Percentiles rank a stretch among this genome's conserved stretches.
Evolutionary conservation across 257 asterid species (phyloP).

Genomic region (Thymus quinquecostatus): DNA sequence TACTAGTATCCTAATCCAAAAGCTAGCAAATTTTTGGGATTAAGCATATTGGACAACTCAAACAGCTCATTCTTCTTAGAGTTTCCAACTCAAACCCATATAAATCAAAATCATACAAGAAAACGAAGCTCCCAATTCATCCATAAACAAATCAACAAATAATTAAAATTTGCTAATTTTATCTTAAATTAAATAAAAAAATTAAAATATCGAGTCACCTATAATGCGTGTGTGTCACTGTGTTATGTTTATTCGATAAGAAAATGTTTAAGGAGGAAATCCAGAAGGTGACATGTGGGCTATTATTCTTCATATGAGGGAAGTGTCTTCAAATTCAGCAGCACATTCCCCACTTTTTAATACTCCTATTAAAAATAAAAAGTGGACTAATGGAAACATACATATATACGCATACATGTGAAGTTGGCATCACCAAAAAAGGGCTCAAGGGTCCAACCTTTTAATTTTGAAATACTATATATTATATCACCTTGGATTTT

Average conservation of each 20-base stretch:
- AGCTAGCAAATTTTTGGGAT: conserved; percentile 26
- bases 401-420: conserved; percentile 2
- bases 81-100: conserved; percentile 31
- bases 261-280: conserved; percentile 29
- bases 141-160: conserved; percentile 22
- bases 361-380: conserved; percentile 1
- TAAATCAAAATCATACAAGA: conserved; percentile 24
- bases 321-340: conserved; percentile 44
- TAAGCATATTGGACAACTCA: conserved; percentile 38
- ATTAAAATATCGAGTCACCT: too few species aligned
- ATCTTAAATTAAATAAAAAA: background rate
- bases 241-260: too few species aligned
- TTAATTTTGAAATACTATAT: background rate
- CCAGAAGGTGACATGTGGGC: conserved; percentile 42
- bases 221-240: too few species aligned
- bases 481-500: background rate
- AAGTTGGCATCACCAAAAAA: conserved; percentile 32
- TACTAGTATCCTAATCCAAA: background rate
- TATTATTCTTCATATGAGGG: conserved; percentile 38
- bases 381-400: background rate
- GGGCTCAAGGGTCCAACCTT: conserved; percentile 4
- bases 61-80: conserved; percentile 41
- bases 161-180: conserved; percentile 14
- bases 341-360: conserved; percentile 36
- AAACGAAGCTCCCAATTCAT: conserved; percentile 40